Conservation (phyloP, 176 grass and related monocot species). For the Thalia dealbata region DNA sequence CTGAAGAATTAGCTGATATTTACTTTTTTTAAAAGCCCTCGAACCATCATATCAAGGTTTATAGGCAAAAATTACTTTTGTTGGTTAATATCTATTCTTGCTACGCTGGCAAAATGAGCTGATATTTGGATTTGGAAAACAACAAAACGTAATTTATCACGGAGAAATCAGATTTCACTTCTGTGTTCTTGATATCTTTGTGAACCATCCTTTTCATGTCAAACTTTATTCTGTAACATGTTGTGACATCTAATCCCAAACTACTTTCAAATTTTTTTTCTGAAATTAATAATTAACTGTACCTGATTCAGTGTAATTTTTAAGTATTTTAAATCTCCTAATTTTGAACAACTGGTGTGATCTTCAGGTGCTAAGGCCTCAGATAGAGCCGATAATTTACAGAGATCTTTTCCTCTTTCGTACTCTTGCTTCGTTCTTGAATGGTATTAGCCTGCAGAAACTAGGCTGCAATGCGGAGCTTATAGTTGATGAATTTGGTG, state of each 20-base stretch:
- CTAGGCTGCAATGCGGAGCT: constrained; percentile 98
- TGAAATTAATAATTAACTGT: neutral
- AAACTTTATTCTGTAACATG: neutral
- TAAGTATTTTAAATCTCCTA: neutral
- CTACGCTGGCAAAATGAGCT: neutral
- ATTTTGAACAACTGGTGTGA: constrained; percentile 1
- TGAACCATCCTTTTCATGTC: neutral
- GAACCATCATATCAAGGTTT: too few species aligned
- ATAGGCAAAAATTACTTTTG: too few species aligned
- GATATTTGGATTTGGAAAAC: neutral
- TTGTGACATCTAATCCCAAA: neutral
- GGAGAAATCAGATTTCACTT: neutral
- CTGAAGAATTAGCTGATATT: too few species aligned
- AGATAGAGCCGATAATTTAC: constrained; percentile 97
- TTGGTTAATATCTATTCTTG: neutral
- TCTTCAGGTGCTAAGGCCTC: constrained; percentile 76
- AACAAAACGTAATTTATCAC: neutral
- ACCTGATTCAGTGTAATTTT: neutral
- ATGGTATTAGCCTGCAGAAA: constrained; percentile 95
- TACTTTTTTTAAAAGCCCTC: too few species aligned
- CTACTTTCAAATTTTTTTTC: neutral
- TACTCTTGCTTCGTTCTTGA: constrained; percentile 85
- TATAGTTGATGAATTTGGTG: constrained; percentile 98
- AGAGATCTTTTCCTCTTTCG: constrained; percentile 93
- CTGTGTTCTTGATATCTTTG: neutral